Conservation (phyloP, 371 early-diverging fungal species). For the Zychaea mexicana region DNA sequence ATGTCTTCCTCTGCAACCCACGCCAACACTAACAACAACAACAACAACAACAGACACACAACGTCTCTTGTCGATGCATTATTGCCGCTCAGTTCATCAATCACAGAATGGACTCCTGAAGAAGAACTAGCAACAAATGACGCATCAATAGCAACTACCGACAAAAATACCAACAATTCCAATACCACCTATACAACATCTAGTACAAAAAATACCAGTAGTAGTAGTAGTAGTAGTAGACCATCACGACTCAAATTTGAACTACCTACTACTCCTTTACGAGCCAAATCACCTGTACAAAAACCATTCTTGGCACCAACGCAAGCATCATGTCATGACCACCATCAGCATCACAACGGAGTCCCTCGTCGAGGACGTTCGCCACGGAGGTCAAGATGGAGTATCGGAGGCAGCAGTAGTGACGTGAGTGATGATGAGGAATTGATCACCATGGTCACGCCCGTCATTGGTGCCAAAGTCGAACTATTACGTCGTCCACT, state of each 20-base stretch:
- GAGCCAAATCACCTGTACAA: conserved; percentile 13
- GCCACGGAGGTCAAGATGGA: conserved; percentile 17
- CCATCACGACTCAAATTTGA: conserved; percentile 26
- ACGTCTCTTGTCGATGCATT: neutral
- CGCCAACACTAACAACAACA: neutral
- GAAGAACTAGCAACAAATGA: neutral
- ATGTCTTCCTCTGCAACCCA: no score
- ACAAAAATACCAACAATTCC: neutral
- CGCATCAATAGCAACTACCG: neutral
- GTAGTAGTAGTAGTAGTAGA: no score
- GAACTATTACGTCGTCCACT: conserved; percentile 41
- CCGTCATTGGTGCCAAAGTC: conserved; percentile 42
- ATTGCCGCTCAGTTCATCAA: neutral
- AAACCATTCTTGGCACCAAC: conserved; percentile 5
- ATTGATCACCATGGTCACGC: conserved; percentile 26
- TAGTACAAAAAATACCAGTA: neutral
- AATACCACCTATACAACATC: neutral
- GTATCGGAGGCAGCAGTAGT: conserved; percentile 17
- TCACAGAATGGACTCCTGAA: neutral
- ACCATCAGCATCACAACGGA: neutral
- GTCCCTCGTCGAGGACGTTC: conserved; percentile 11
- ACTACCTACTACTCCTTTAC: conserved; percentile 20
- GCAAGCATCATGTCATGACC: neutral
- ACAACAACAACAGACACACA: neutral
- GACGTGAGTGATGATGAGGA: conserved; percentile 22